Evolutionary conservation across 805 yeast species (phyloP).

Genomic region (Kazachstania kunashirensis): DNA sequence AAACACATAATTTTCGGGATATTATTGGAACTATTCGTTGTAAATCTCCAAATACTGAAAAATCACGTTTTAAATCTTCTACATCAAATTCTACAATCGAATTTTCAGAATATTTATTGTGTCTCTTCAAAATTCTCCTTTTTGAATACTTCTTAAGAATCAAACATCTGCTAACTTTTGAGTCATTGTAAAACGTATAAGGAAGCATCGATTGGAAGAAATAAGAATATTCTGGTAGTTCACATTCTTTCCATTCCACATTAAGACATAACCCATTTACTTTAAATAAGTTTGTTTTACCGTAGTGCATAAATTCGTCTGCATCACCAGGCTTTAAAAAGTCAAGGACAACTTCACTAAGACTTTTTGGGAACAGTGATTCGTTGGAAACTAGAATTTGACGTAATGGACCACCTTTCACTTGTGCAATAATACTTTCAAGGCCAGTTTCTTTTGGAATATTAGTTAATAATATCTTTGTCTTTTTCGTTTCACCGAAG

Average conservation of each 20-base stretch:
- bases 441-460: conserved; percentile 39
- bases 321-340: conserved; percentile 51
- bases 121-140: conserved; percentile 1
- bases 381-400: conserved; percentile 29
- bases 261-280: conserved; percentile 47
- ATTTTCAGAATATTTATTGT: conserved; percentile 5
- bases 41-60: conserved; percentile 47
- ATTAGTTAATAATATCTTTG: conserved; percentile 20
- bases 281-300: conserved; percentile 42
- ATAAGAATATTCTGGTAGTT: no score
- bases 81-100: conserved; percentile 40
- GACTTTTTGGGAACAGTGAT: conserved; percentile 7
- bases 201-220: no score
- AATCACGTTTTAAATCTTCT: conserved; percentile 38
- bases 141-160: conserved; percentile 34
- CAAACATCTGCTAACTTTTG: conserved; percentile 37
- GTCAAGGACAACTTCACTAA: conserved; percentile 36
- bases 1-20: conserved; percentile 52
- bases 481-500: no score
- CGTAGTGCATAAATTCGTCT: conserved; percentile 40
- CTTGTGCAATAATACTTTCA: conserved; percentile 41
- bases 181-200: not conserved
- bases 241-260: conserved; percentile 37
- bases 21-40: conserved; percentile 57
- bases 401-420: conserved; percentile 65